These are phyloP conservation scores for Phyllosticta capitalensis DNA, from an alignment of 2,329 filamentous ascomycete genomes.

Conservation along the genomic window DNA sequence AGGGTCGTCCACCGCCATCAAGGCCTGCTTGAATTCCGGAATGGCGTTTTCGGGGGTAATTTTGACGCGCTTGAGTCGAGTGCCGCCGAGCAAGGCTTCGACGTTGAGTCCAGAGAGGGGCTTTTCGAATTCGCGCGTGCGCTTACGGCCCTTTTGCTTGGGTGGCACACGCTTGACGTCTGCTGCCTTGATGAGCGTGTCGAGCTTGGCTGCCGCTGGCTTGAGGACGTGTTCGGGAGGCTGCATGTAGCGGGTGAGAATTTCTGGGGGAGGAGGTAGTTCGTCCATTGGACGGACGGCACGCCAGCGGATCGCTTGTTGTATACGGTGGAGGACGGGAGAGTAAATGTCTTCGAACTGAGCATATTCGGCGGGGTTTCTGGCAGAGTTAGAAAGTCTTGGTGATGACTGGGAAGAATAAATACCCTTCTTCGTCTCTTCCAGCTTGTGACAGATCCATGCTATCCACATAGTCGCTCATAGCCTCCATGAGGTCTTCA, in stretches of 20 bases:
- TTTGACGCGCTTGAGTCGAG: conserved; percentile 42
- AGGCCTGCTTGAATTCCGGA: conserved; percentile 78
- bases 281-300: conserved; percentile 63
- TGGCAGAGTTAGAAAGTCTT: conserved; percentile 20
- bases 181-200: conserved; percentile 56
- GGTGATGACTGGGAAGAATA: conserved; percentile 20
- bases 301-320: conserved; percentile 73
- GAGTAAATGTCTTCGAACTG: conserved; percentile 68
- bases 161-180: conserved; percentile 83
- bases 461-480: conserved; percentile 84
- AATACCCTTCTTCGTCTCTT: conserved; percentile 55
- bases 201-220: conserved; percentile 48
- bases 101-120: conserved; percentile 87
- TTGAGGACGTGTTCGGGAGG: conserved; percentile 58
- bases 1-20: conserved; percentile 43
- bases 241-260: conserved; percentile 61
- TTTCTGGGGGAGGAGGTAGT: conserved; percentile 51
- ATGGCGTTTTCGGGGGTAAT: conserved; percentile 67
- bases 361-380: conserved; percentile 56
- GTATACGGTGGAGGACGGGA: conserved; percentile 78
- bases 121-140: conserved; percentile 57
- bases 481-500: conserved; percentile 63
- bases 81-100: conserved; percentile 59
- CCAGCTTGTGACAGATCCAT: conserved; percentile 76
- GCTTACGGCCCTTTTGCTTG: conserved; percentile 64